Evolutionary conservation across 2,329 filamentous ascomycete genomes (phyloP), one percentile per base, ranked within the genome.

Genomic region (Xylariales sp.): DNA sequence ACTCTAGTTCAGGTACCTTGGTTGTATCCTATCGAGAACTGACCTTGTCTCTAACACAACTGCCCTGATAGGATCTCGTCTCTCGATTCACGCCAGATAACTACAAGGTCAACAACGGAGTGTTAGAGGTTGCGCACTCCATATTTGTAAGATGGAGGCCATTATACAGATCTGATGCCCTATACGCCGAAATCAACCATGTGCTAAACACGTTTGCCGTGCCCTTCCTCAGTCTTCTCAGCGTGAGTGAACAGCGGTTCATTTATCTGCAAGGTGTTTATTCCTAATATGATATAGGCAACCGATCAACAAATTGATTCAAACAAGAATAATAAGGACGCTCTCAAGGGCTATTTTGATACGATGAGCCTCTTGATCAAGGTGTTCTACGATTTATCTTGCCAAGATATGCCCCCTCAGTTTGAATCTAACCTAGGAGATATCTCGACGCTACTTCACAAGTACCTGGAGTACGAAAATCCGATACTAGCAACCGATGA

Each of bases 101-200:
- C 78, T 89, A 91, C 67, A 90, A 91, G 72, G 86, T 94, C 79
- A 99, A 98, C 81, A 93, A 94, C 75, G 97, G 96, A 72, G 96
- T 99, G 18, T 85, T 99, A 68, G 94, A 97, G 81, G 96, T 99
- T 52, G 97, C 97, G 74, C 96, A 99, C 82, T 98, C 96, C 56
- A 98, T 99, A 75, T 99, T 98, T 83, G 93, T 92, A 79, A 87
- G 96, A 79, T 99, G 96, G 96, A 88, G 96, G 72, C 97, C 96
- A 8, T 86, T 99, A 48, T 97, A 97, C 83, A 90, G 92, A 69
- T 97, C 94, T 50, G 93, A 99, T 80, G 93, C 92, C 58, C 88
- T 99, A 10, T 99, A 94, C 80, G 92, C 89, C 43, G 96, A 99
- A 82, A 97, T 99, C 83, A 96, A 97, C 80, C 96, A 99, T 83